These are phyloP conservation scores for Botryotinia narcissicola DNA, from an alignment of 2,329 filamentous ascomycete genomes.

Conservation along the genomic window DNA sequence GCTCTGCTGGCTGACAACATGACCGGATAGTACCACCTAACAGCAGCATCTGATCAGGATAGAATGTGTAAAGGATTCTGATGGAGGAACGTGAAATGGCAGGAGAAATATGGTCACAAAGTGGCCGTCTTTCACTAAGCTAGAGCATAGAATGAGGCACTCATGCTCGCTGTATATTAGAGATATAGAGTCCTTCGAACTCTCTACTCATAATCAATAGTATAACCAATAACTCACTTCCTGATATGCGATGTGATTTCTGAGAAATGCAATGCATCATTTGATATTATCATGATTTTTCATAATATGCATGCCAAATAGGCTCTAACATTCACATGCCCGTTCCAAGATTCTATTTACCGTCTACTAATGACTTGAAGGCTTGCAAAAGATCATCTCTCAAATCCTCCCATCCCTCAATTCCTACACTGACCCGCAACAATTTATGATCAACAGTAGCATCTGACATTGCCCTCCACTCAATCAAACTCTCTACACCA, in stretches of 20 bases:
- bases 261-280: background rate
- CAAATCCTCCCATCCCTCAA: constrained; percentile 85
- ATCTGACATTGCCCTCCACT: constrained; percentile 94
- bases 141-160: background rate
- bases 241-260: background rate
- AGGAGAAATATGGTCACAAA: background rate
- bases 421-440: constrained; percentile 78
- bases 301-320: background rate
- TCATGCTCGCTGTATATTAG: background rate
- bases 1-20: background rate
- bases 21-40: background rate
- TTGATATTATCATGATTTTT: background rate
- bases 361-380: constrained; percentile 46
- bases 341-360: background rate
- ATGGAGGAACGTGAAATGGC: background rate
- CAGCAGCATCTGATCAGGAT: background rate
- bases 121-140: background rate
- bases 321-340: background rate
- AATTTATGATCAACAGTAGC: constrained; percentile 65
- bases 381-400: constrained; percentile 69
- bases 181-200: background rate
- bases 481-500: constrained; percentile 91
- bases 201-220: background rate
- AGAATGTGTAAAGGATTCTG: background rate
- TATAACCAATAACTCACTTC: background rate